phyloP scores from a whole-genome alignment of 441 rosid species.

The Raphanus hybrid region DNA sequence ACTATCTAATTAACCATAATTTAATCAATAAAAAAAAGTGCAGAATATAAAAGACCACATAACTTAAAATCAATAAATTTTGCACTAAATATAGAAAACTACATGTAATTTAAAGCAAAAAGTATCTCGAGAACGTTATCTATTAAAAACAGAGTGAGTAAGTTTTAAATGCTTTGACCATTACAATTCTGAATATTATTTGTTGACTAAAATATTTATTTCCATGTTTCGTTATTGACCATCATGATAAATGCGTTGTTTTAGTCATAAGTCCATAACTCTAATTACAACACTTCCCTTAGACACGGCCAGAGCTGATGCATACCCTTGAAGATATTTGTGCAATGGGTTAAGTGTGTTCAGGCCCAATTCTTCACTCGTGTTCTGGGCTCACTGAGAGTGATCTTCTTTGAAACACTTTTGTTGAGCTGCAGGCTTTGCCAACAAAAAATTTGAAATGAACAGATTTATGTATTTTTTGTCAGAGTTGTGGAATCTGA shows the following conservation, averaged over 20 bases:
- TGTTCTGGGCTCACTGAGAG: neutral
- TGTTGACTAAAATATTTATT: neutral
- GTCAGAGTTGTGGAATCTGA: neutral
- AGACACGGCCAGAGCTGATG: neutral
- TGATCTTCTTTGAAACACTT: neutral
- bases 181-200: neutral
- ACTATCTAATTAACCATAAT: neutral
- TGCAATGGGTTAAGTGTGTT: neutral
- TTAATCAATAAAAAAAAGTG: too few relatives aligned
- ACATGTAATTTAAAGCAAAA: too few relatives aligned
- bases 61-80: too few relatives aligned
- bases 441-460: neutral
- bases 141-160: neutral
- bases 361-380: neutral
- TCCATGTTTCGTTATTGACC: neutral
- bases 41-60: too few relatives aligned
- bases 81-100: too few relatives aligned
- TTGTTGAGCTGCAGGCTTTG: neutral
- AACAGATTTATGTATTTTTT: too few relatives aligned
- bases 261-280: neutral
- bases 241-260: neutral
- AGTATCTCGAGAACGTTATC: too few relatives aligned
- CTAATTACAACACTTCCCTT: neutral
- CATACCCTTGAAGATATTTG: neutral
- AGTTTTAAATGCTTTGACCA: neutral